phyloP scores from a whole-genome alignment of 371 early-diverging fungal species.

The Apophysomyces ossiformis region DNA sequence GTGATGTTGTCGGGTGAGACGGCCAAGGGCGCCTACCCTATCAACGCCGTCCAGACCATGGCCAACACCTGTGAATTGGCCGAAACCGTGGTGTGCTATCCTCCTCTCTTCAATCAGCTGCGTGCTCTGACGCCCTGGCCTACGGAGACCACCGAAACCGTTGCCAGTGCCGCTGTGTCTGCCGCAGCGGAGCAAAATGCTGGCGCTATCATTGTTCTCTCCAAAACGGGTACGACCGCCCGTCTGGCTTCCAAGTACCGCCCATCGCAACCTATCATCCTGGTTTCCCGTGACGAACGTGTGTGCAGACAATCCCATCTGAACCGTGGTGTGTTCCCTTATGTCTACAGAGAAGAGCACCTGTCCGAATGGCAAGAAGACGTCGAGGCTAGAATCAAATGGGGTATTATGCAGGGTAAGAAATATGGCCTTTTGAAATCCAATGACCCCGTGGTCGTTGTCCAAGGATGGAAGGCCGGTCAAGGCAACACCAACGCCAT shows the following conservation, averaged over 20 bases:
- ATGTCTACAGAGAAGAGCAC: slow-evolving; percentile 63
- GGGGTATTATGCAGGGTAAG: slow-evolving; percentile 63
- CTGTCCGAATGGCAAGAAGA: slow-evolving; percentile 64
- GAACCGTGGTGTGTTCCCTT: slow-evolving; percentile 89
- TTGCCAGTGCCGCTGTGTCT: slow-evolving; percentile 90
- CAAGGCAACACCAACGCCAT: slow-evolving; percentile 77
- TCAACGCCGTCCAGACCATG: slow-evolving; percentile 80
- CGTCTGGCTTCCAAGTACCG: slow-evolving; percentile 92
- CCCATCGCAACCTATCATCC: slow-evolving; percentile 88
- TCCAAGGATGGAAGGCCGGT: slow-evolving; percentile 80
- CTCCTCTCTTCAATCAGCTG: slow-evolving; percentile 77
- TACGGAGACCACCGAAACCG: slow-evolving; percentile 85
- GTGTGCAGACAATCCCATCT: slow-evolving; percentile 88
- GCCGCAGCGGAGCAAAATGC: slow-evolving; percentile 83
- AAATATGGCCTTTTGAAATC: slow-evolving; percentile 59
- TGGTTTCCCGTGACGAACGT: slow-evolving; percentile 78
- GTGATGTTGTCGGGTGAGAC: slow-evolving; percentile 99
- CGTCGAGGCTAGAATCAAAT: slow-evolving; percentile 68
- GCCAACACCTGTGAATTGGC: slow-evolving; percentile 70
- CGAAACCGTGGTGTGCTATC: slow-evolving; percentile 76
- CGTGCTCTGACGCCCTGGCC: slow-evolving; percentile 76
- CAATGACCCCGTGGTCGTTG: slow-evolving; percentile 68
- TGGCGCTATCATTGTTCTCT: slow-evolving; percentile 86
- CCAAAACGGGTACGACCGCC: slow-evolving; percentile 85
- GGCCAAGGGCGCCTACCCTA: slow-evolving; percentile 84